These are phyloP conservation scores for Zopfia rhizophila DNA, from an alignment of 2,329 filamentous ascomycete species.

Conservation along the genomic window DNA sequence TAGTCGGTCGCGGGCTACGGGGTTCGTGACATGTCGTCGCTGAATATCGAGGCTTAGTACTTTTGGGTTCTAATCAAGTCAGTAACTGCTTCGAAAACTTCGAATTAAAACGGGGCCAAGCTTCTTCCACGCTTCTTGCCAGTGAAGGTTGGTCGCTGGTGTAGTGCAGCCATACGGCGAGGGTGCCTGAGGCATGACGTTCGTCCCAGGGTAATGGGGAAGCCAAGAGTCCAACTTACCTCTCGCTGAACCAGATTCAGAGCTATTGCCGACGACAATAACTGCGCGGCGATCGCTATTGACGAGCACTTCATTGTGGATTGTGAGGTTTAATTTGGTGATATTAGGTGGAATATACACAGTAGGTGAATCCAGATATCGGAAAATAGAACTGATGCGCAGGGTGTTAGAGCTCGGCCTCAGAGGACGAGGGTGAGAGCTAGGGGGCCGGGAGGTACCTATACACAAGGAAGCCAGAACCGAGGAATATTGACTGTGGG, in stretches of 20 bases:
- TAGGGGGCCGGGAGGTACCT: too few relatives aligned
- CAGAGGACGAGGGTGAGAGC: too few relatives aligned
- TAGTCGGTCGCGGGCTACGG: constrained; percentile 57
- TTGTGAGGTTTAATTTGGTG: neutral
- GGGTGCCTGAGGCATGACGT: constrained; percentile 1
- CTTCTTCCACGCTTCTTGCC: too few relatives aligned
- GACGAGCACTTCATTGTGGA: constrained; percentile 44
- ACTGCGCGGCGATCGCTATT: constrained; percentile 36
- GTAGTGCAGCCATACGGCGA: too few relatives aligned
- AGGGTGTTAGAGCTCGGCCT: constrained; percentile 21
- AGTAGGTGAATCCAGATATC: constrained; percentile 7
- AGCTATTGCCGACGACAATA: constrained; percentile 41
- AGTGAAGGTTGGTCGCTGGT: too few relatives aligned
- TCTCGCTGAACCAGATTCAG: constrained; percentile 44
- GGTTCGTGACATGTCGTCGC: constrained; percentile 58
- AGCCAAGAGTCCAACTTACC: constrained; percentile 44
- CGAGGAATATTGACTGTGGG: too few relatives aligned
- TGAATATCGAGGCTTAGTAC: constrained; percentile 64
- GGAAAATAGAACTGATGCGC: constrained; percentile 25
- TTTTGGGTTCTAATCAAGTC: constrained; percentile 50
- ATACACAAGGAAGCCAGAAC: too few relatives aligned
- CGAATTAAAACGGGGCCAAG: neutral
- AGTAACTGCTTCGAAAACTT: too few relatives aligned
- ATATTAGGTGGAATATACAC: constrained; percentile 22
- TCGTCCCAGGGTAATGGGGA: constrained; percentile 17